Evolutionary conservation across 768 basidiomycete genomes (phyloP), one percentile per base, ranked within the genome.

Genomic region (Tylopilus plumbeoviolaceoides): DNA sequence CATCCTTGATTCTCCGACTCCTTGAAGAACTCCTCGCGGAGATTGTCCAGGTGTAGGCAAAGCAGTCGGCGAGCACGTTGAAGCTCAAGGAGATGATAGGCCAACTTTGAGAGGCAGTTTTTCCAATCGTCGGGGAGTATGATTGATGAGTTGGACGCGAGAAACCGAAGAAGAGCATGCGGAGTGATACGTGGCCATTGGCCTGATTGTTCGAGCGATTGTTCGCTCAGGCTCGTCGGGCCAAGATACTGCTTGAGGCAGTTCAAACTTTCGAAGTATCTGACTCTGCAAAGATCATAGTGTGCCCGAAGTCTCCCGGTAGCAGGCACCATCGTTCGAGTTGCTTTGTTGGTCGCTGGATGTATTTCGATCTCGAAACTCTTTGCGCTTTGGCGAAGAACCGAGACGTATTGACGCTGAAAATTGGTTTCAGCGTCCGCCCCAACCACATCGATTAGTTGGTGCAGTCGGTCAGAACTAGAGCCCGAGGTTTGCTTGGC

Each of bases 21-120:
- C 40, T 23, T 63, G 30, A 44, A 56, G 10, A 75, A 63, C 1
- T 74, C 74, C 5, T 72, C 70, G 3, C 42, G 46, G 6, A 63
- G 67, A 14, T 55, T 33, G 9, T 59, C 53, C 1, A 55, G 46
- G 12, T 53, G 55, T 25, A 72, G 50, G 10, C 52, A 54, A 48
- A 73, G 48, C n/a, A 76, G 45, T 35, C 75, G 67, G 23, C 69
- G 65, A 18, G 73, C 60, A 44, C 70, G 72, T 31, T 78, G 77
- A 23, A 70, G 64, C 15, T 63, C 57, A 1, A 77, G 53, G 8
- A 66, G 49, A 3, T 60, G 53, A 35, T 65, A 54, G 6, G 68
- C 68, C 23, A 76, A 50, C 20, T 7, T 17, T 17, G 62, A 56
- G 15, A 78, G 56, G 50, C 52, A 62, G 9, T 44, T 42, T 43